phyloP scores from a whole-genome alignment of 2,329 filamentous ascomycete species.

The Penicillium sclerotiorum region DNA sequence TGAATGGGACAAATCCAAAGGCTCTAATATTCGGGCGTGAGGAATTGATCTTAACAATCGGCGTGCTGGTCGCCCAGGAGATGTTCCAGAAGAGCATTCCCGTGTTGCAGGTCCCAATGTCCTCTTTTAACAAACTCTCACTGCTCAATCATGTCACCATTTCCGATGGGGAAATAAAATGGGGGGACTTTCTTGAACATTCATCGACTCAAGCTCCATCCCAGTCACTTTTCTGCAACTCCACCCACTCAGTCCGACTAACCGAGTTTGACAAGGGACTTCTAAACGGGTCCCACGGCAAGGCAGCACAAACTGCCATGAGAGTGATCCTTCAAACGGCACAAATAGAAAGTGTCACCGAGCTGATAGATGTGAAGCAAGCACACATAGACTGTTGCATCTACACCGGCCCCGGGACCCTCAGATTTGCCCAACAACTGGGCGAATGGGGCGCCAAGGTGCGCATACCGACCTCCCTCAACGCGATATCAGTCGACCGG shows the following conservation, averaged over 20 bases:
- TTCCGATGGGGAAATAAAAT: no score
- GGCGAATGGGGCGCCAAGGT: constrained; percentile 39
- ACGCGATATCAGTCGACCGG: constrained; percentile 50
- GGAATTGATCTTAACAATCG: constrained; percentile 51
- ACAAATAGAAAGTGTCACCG: constrained; percentile 33
- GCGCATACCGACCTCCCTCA: constrained; percentile 44
- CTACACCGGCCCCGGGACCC: constrained; percentile 45
- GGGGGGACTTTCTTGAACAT: neutral
- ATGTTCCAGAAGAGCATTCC: constrained; percentile 47
- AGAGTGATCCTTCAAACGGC: constrained; percentile 44
- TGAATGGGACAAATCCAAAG: constrained; percentile 42
- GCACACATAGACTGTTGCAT: constrained; percentile 50
- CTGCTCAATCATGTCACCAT: no score
- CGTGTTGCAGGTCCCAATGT: constrained; percentile 33
- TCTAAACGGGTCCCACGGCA: constrained; percentile 35
- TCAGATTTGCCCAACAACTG: constrained; percentile 42
- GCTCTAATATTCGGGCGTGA: constrained; percentile 46
- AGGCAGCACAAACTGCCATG: constrained; percentile 42
- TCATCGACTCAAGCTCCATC: neutral
- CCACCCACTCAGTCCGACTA: constrained; percentile 14
- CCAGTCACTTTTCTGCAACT: no score
- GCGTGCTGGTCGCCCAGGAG: constrained; percentile 48
- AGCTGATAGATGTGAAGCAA: constrained; percentile 43
- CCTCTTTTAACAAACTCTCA: constrained; percentile 8
- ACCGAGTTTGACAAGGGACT: constrained; percentile 29